phyloP scores from a whole-genome alignment of 306 rosid species.

The Fragaria iinumae region DNA sequence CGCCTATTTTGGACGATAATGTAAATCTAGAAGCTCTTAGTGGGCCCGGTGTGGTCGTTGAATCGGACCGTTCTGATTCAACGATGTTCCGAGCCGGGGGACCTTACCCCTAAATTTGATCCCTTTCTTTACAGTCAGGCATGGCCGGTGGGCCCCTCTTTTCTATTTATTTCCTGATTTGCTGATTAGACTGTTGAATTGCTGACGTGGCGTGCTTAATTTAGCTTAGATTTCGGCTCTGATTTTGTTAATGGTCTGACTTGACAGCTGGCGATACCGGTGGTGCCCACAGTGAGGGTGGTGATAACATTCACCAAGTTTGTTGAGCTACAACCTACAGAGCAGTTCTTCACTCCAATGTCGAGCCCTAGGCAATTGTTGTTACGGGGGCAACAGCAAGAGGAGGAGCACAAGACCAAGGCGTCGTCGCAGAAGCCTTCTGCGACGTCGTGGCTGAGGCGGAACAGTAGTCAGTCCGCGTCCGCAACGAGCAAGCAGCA shows the following conservation, averaged over 20 bases:
- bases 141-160: neutral
- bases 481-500: slow-evolving; percentile 38
- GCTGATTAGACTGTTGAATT: neutral
- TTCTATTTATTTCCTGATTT: neutral
- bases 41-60: slow-evolving; percentile 27
- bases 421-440: slow-evolving; percentile 29
- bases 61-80: slow-evolving; percentile 17
- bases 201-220: slow-evolving; percentile 9
- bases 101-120: neutral
- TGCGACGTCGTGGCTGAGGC: slow-evolving; percentile 48
- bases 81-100: neutral
- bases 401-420: slow-evolving; percentile 31
- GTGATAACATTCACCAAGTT: slow-evolving; percentile 95
- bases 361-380: slow-evolving; percentile 73
- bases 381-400: neutral
- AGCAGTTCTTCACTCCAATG: slow-evolving; percentile 79
- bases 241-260: neutral
- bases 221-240: neutral
- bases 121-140: neutral
- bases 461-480: slow-evolving; percentile 51
- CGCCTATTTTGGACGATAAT: neutral
- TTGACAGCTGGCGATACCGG: slow-evolving; percentile 84
- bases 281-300: slow-evolving; percentile 94
- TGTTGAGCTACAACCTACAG: slow-evolving; percentile 70
- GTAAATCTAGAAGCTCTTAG: slow-evolving; percentile 28